phyloP scores from a whole-genome alignment of 176 grass and related monocot species.

The Luzula sylvatica region DNA sequence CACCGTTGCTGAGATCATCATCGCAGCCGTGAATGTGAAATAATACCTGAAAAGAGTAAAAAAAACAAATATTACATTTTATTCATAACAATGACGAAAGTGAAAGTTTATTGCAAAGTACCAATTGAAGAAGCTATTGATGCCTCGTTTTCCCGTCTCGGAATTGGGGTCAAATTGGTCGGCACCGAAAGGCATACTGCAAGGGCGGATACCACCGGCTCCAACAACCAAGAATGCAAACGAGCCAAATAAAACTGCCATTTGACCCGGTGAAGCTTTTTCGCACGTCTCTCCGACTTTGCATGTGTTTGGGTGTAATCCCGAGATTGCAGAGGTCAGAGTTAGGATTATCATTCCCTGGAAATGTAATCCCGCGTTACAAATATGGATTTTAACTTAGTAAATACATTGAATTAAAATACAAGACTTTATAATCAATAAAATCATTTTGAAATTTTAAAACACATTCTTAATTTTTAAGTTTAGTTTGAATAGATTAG shows the following conservation, averaged over 20 bases:
- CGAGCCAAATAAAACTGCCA: slow-evolving; percentile 46
- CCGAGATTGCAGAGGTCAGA: slow-evolving; percentile 37
- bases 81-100: neutral
- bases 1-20: slow-evolving; percentile 73
- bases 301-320: slow-evolving; percentile 56
- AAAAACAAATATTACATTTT: neutral
- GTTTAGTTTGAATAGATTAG: neutral
- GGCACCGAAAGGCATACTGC: slow-evolving; percentile 86
- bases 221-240: slow-evolving; percentile 70
- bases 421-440: neutral
- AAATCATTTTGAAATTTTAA: no score
- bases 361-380: neutral
- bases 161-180: slow-evolving; percentile 83
- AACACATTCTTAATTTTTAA: no score
- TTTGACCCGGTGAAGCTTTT: slow-evolving; percentile 43
- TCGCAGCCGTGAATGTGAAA: slow-evolving; percentile 86
- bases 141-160: slow-evolving; percentile 77
- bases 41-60: slow-evolving; percentile 36
- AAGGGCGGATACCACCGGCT: slow-evolving; percentile 64
- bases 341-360: slow-evolving; percentile 92
- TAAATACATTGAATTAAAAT: neutral
- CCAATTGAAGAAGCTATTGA: slow-evolving; percentile 99
- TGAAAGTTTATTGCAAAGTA: slow-evolving; percentile 14
- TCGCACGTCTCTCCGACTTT: slow-evolving; percentile 19
- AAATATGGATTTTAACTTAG: neutral